These are phyloP conservation scores for Eucalyptus erythrocorys DNA, from an alignment of 345 rosid genomes.

Conservation along the genomic window DNA sequence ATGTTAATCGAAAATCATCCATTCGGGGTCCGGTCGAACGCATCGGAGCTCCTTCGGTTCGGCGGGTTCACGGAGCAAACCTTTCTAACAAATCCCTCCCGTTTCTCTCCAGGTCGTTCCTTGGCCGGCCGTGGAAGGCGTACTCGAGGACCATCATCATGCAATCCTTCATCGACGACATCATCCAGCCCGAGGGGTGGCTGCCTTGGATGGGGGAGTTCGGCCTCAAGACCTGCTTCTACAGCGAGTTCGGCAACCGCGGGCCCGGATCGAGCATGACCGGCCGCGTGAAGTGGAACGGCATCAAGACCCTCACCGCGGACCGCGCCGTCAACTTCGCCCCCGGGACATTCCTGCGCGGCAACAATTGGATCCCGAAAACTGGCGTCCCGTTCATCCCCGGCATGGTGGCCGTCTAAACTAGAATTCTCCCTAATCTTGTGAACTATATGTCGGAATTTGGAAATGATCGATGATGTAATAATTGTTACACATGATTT, in stretches of 20 bases:
- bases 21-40: background rate
- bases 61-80: background rate
- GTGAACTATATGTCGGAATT: background rate
- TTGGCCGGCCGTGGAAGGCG: conserved; percentile 64
- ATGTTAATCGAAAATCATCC: background rate
- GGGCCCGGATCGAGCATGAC: conserved; percentile 54
- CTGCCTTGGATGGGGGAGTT: conserved; percentile 31
- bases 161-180: conserved; percentile 46
- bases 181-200: conserved; percentile 63
- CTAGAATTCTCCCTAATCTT: background rate
- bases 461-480: background rate
- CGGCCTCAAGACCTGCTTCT: conserved; percentile 42
- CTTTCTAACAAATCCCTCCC: background rate
- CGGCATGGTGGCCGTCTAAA: background rate
- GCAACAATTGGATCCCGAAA: conserved; percentile 32
- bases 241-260: conserved; percentile 36
- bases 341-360: conserved; percentile 20
- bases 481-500: background rate
- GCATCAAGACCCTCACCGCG: conserved; percentile 29
- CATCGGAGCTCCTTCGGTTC: background rate
- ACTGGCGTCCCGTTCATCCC: conserved; percentile 31
- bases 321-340: conserved; percentile 14
- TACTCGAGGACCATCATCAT: conserved; percentile 52
- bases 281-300: conserved; percentile 47
- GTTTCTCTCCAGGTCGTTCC: conserved; percentile 16